A percentile compares a stretch with the other conserved stretches of the same genome.
Conservation (phyloP, 2,329 filamentous ascomycete species). For the Ophiostoma sp. region DNA sequence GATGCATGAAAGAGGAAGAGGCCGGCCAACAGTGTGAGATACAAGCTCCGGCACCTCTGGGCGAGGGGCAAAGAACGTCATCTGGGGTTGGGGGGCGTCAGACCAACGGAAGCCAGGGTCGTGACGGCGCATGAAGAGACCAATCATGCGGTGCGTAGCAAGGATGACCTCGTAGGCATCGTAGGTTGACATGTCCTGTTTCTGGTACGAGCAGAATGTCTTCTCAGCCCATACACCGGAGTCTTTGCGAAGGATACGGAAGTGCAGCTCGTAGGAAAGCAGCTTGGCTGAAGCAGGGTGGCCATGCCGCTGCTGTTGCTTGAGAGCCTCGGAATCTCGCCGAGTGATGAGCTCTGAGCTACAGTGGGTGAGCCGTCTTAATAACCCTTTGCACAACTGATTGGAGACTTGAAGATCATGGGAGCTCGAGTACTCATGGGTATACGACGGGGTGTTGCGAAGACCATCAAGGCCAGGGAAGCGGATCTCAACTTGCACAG, state of each 20-base stretch:
- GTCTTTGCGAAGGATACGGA: constrained; percentile 41
- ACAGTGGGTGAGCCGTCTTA: constrained; percentile 48
- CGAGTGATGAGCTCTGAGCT: constrained; percentile 50
- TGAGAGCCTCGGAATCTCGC: constrained; percentile 44
- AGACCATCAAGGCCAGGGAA: constrained; percentile 21
- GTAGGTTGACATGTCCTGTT: constrained; percentile 40
- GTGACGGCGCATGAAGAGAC: constrained; percentile 46
- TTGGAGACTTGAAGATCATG: constrained; percentile 40
- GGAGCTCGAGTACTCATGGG: constrained; percentile 44
- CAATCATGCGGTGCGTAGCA: constrained; percentile 47
- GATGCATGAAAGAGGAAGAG: constrained; percentile 43
- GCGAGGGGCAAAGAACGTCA: constrained; percentile 26
- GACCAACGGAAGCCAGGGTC: constrained; percentile 48
- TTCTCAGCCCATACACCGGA: constrained; percentile 40
- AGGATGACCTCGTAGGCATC: constrained; percentile 44
- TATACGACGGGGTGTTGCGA: constrained; percentile 31
- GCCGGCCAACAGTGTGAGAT: constrained; percentile 39
- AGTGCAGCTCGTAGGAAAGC: constrained; percentile 45
- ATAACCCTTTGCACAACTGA: constrained; percentile 44
- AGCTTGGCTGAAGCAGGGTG: constrained; percentile 36
- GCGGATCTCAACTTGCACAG: constrained; percentile 25
- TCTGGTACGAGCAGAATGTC: constrained; percentile 47
- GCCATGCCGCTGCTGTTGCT: constrained; percentile 30
- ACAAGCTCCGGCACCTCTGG: constrained; percentile 34
- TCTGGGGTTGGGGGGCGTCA: constrained; percentile 35